Percentiles rank a stretch among this genome's conserved stretches.
phyloP scores from a whole-genome alignment of 768 basidiomycete species.

The Rhodotorula sphaerocarpa region DNA sequence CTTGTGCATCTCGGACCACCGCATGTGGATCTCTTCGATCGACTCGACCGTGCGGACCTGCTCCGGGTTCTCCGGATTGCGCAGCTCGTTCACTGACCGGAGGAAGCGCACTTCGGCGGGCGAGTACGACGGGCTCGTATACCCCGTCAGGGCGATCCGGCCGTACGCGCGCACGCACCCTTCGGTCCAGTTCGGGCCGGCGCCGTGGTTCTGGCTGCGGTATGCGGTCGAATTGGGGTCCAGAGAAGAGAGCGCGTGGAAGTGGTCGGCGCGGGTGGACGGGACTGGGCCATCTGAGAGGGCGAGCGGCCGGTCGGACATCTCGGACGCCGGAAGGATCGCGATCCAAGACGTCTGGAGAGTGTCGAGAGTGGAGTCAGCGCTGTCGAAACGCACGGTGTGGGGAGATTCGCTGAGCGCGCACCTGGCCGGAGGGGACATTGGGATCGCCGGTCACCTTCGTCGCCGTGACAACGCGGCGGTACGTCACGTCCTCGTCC shows the following conservation, averaged over 20 bases:
- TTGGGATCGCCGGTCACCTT: slow-evolving; percentile 33
- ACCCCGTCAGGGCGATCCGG: slow-evolving; percentile 26
- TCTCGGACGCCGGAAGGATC: neutral
- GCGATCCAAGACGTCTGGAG: slow-evolving; percentile 12
- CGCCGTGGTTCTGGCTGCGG: neutral
- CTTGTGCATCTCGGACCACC: slow-evolving; percentile 31
- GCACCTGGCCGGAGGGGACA: slow-evolving; percentile 27
- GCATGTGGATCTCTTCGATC: slow-evolving; percentile 31
- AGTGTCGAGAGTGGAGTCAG: neutral
- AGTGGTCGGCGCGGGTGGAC: neutral
- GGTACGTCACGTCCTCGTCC: neutral
- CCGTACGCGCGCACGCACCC: slow-evolving; percentile 16
- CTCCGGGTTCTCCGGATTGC: neutral
- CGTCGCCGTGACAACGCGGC: slow-evolving; percentile 16
- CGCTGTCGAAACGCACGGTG: neutral
- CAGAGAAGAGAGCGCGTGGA: slow-evolving; percentile 2
- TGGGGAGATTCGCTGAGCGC: neutral
- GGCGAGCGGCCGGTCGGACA: neutral
- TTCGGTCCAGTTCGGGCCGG: slow-evolving; percentile 10
- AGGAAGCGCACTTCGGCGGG: slow-evolving; percentile 12
- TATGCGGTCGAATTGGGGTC: slow-evolving; percentile 1
- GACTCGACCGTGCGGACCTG: slow-evolving; percentile 1
- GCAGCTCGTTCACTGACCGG: neutral
- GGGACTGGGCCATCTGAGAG: slow-evolving; percentile 9
- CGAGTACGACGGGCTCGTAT: slow-evolving; percentile 14